Evolutionary conservation across 495 filamentous ascomycete genomes (phyloP).

Genomic region (Darksidea phi): DNA sequence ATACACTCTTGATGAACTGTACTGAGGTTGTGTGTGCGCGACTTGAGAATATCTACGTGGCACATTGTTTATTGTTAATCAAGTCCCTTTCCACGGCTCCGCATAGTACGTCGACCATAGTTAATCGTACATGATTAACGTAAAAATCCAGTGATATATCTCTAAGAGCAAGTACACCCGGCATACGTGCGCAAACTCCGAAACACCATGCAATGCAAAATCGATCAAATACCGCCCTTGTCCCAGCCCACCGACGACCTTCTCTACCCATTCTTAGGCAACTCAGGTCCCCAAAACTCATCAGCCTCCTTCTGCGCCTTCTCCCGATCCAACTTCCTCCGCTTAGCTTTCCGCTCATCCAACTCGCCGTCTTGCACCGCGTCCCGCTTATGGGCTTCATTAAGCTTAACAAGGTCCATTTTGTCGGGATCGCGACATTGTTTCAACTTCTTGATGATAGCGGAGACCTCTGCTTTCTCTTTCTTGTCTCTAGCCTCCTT

Average conservation of each 20-base stretch:
- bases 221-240: not conserved
- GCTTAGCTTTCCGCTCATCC: conserved; percentile 54
- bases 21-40: too few relatives aligned
- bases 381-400: conserved; percentile 52
- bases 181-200: not conserved
- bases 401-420: conserved; percentile 58
- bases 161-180: too few relatives aligned
- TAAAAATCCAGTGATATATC: too few relatives aligned
- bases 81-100: too few relatives aligned
- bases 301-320: conserved; percentile 51
- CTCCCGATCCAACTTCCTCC: conserved; percentile 58
- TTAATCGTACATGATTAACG: too few relatives aligned
- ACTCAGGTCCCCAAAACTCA: conserved; percentile 54
- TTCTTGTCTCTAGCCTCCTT: conserved; percentile 22
- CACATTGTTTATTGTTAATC: too few relatives aligned
- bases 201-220: not conserved
- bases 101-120: too few relatives aligned
- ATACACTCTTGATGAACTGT: too few relatives aligned
- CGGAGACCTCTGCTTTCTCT: conserved; percentile 45
- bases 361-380: conserved; percentile 45
- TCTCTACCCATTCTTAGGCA: conserved; percentile 17
- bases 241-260: not conserved
- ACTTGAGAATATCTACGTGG: too few relatives aligned
- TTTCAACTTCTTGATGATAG: conserved; percentile 63
- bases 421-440: conserved; percentile 73